Percentiles rank a stretch among this genome's conserved stretches.
phyloP scores from a whole-genome alignment of 306 rosid species.

The Ormosia emarginata region DNA sequence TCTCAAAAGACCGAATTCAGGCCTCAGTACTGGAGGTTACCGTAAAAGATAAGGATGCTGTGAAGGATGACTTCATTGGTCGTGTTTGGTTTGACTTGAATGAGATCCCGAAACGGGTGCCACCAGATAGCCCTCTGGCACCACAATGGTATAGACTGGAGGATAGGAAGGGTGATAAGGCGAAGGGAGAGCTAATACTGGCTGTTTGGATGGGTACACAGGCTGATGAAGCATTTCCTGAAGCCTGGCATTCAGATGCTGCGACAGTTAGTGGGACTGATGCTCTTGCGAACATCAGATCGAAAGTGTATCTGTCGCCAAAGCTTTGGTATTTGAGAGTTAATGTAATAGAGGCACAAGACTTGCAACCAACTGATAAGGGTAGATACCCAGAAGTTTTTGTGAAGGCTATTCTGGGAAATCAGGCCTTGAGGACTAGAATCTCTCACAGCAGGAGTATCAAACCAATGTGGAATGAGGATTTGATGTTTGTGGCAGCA shows the following conservation, averaged over 20 bases:
- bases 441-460: too few species aligned
- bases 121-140: slow-evolving; percentile 44
- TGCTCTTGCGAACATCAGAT: too few species aligned
- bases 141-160: slow-evolving; percentile 42
- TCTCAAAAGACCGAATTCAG: too few species aligned
- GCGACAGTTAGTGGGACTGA: not conserved
- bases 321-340: slow-evolving; percentile 52
- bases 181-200: slow-evolving; percentile 42
- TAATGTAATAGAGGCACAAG: slow-evolving; percentile 37
- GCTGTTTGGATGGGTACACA: slow-evolving; percentile 62
- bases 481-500: slow-evolving; percentile 36
- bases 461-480: slow-evolving; percentile 35
- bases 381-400: too few species aligned
- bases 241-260: slow-evolving; percentile 37
- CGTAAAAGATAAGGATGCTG: slow-evolving; percentile 16
- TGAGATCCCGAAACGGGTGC: slow-evolving; percentile 38
- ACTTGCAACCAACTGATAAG: too few species aligned
- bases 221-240: slow-evolving; percentile 39
- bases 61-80: not conserved
- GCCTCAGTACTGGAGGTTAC: too few species aligned
- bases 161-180: not conserved
- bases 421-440: slow-evolving; percentile 13
- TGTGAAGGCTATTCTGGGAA: slow-evolving; percentile 10
- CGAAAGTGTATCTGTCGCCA: slow-evolving; percentile 37
- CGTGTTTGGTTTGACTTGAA: not conserved